Percentiles rank a stretch among this genome's conserved stretches.
Evolutionary conservation across 2,329 filamentous ascomycete genomes (phyloP).

Genomic region (Aspergillus eucalypticola): DNA sequence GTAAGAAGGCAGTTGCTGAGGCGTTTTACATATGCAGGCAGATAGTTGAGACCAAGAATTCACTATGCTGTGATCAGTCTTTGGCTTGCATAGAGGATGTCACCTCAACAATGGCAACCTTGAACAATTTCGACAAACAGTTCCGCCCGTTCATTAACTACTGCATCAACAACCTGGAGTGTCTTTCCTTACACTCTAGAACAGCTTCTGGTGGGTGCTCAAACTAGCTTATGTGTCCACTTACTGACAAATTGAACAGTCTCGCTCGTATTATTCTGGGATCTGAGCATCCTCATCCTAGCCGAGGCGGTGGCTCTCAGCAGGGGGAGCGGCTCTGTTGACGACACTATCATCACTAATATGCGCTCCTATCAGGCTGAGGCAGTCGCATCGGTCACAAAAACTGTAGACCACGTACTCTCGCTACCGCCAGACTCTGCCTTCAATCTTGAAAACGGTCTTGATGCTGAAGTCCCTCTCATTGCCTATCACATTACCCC

Average conservation of each 20-base stretch:
- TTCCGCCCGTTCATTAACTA: slow-evolving; percentile 17
- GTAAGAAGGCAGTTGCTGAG: too few species aligned
- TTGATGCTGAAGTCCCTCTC: slow-evolving; percentile 21
- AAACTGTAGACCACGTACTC: slow-evolving; percentile 15
- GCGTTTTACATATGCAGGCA: too few species aligned
- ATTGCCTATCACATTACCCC: slow-evolving; percentile 27
- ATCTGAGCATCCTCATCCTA: slow-evolving; percentile 22
- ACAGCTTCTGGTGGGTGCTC: slow-evolving; percentile 18
- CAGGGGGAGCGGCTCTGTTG: neutral
- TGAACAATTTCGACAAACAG: slow-evolving; percentile 11
- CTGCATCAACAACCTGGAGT: slow-evolving; percentile 11
- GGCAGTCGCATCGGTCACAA: slow-evolving; percentile 15
- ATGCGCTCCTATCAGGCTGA: slow-evolving; percentile 10
- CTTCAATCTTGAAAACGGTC: slow-evolving; percentile 25
- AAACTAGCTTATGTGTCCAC: rapidly evolving
- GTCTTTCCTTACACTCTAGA: slow-evolving; percentile 17
- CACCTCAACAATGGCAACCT: neutral
- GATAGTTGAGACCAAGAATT: too few species aligned
- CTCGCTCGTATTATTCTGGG: slow-evolving; percentile 23
- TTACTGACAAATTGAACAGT: slow-evolving; percentile 12
- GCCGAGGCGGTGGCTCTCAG: slow-evolving; percentile 13
- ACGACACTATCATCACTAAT: neutral
- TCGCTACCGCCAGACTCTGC: slow-evolving; percentile 15
- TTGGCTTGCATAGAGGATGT: neutral
- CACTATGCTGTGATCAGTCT: too few species aligned